A percentile compares a stretch with the other conserved stretches of the same genome.
Conservation (phyloP, 1,284 basidiomycete genomes). For the Albatrellus sp. region DNA sequence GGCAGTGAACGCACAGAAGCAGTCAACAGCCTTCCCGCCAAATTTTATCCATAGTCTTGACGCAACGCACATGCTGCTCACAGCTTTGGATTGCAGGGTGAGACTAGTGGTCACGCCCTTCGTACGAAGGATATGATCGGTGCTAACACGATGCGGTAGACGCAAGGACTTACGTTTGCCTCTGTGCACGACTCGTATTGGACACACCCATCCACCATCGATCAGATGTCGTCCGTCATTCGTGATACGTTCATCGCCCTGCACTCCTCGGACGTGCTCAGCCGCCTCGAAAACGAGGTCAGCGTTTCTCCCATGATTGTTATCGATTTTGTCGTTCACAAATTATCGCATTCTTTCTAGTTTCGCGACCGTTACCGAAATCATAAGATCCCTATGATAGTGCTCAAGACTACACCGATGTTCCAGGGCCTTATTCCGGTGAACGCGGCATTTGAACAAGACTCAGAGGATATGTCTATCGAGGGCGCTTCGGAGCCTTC, state of each 20-base stretch:
- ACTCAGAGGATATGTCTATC: background rate
- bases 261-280: conserved; percentile 79
- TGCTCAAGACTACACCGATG: conserved; percentile 24
- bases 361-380: conserved; percentile 72
- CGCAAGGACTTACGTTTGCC: conserved; percentile 72
- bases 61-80: conserved; percentile 98
- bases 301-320: conserved; percentile 8
- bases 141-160: conserved; percentile 24
- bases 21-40: conserved; percentile 95
- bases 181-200: conserved; percentile 99
- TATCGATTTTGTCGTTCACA: background rate
- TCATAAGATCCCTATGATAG: conserved; percentile 60
- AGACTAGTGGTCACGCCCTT: conserved; percentile 16
- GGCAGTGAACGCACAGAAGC: conserved; percentile 74
- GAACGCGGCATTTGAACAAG: no score
- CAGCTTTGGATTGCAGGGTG: conserved; percentile 83
- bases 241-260: conserved; percentile 90
- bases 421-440: conserved; percentile 8
- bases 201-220: conserved; percentile 88
- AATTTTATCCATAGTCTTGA: conserved; percentile 98
- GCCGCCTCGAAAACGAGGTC: conserved; percentile 48
- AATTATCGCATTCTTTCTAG: conserved; percentile 23
- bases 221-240: conserved; percentile 83
- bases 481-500: no score
- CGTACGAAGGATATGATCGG: background rate